Base-by-base conservation (phyloP, 495 filamentous ascomycete species). In the Cercophora sp. region DNA sequence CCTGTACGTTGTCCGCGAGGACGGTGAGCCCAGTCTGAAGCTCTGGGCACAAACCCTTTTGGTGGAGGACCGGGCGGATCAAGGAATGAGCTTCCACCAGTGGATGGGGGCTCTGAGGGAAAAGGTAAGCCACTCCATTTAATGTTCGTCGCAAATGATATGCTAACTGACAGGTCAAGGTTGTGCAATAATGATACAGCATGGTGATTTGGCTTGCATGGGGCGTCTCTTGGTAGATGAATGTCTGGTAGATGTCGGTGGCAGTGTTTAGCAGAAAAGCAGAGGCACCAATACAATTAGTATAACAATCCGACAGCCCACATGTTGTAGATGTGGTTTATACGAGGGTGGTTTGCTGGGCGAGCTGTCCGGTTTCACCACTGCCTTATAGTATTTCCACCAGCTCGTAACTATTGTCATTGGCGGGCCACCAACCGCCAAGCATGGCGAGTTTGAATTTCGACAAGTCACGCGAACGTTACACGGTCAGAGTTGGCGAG, bases 21-120 rank as follows among this genome's bases (percentile, higher is more conserved):
- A 97, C 60, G 93, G 93, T 25, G 93, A 98, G 73, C 93, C 93
- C 19, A 89, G 88, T 45, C 75, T 98, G 69, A 91, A 91, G 65
- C 72, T 98, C 54, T 98, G 93, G 93, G 93, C 93, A 22, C 89
- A 93, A 78, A 96, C 94, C 37, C 79, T 96, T 75, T 72, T 97
- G 67, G 85, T 98, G 44, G 93, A 98, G 72, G 93, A 98, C 70
- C 80, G 92, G 52, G 89, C 94, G 35, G 93, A 98, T 64, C 89
- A 95, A 72, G 85, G 90, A 18, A 82, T 91, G 67, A 96, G 94
- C 61, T 80, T 93, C 62, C 81, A 81, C 65, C 92, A 96, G 73
- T 98, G 89, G 85, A 86, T 98, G 82, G 89, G 89, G 27, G 80
- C 79, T 47, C 67, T 97, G 71, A 84, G 91, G 70, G 94, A 97